phyloP scores from a whole-genome alignment of 1,284 basidiomycete species.

The Sporisorium exsertum region DNA sequence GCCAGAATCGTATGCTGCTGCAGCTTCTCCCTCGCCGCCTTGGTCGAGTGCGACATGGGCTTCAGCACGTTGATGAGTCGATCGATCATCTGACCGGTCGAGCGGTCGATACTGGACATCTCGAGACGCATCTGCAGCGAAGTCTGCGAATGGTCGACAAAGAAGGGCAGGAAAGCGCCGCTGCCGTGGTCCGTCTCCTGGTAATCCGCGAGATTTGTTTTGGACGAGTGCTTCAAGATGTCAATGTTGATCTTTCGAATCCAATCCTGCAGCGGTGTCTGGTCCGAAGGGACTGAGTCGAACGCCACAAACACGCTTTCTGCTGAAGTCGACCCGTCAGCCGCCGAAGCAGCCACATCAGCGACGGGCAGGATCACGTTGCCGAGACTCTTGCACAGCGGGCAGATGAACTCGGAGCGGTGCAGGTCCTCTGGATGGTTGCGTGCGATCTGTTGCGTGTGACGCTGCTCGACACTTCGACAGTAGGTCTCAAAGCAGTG shows the following conservation, averaged over 20 bases:
- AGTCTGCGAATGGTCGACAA: slow-evolving; percentile 46
- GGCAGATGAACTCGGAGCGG: slow-evolving; percentile 94
- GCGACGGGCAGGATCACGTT: slow-evolving; percentile 91
- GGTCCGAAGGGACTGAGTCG: slow-evolving; percentile 32
- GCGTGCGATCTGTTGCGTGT: slow-evolving; percentile 87
- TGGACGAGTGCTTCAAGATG: slow-evolving; percentile 64
- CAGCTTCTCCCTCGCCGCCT: slow-evolving; percentile 43
- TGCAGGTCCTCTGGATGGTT: slow-evolving; percentile 94
- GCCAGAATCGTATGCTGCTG: slow-evolving; percentile 62
- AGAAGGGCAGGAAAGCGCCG: slow-evolving; percentile 65
- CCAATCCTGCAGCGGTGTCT: slow-evolving; percentile 63
- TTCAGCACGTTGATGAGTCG: slow-evolving; percentile 61
- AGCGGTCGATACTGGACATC: slow-evolving; percentile 45
- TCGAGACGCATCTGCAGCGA: slow-evolving; percentile 47
- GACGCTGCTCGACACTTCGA: slow-evolving; percentile 85
- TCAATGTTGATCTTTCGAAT: slow-evolving; percentile 69
- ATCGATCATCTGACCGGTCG: slow-evolving; percentile 64
- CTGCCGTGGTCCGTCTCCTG: slow-evolving; percentile 63
- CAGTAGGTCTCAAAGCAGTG: slow-evolving; percentile 93
- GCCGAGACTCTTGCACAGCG: slow-evolving; percentile 96
- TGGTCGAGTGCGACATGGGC: slow-evolving; percentile 57
- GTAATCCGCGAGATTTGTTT: slow-evolving; percentile 50
- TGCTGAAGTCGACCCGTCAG: not conserved
- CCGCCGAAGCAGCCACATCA: slow-evolving; percentile 23
- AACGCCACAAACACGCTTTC: slow-evolving; percentile 17